Base-by-base conservation (phyloP, 768 basidiomycete species). In the Lyophyllum decastes region DNA sequence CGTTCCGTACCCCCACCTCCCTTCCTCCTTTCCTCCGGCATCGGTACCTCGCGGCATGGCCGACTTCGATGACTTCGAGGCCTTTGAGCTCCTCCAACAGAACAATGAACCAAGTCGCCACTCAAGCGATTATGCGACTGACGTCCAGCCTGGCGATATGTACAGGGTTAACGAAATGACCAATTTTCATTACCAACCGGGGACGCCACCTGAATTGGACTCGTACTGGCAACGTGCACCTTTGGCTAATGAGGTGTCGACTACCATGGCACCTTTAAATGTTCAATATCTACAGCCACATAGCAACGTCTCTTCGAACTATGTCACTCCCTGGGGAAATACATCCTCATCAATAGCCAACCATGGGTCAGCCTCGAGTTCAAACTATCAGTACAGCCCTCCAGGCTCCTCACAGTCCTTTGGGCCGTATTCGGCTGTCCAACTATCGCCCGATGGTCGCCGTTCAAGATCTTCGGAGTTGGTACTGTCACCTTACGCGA, bases 41-140 rank as follows among this genome's bases (percentile, higher is more conserved):
- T 59, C 61, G 17, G 27, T 54, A 22, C 56, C 64, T 43, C 64
- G 64, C 33, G 50, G 34, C 12, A 61, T 61, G 58, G 17, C 19
- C 10, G 40, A 49, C n/a, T 61, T 55, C 19, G 14, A 19, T 47
- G 50, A 43, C 22, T 58, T 58, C 38, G 59, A 57, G 21, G 25
- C 17, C 25, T 57, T 46, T 44, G 50, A 52, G 34, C 22, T 27
- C 34, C 24, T 51, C 5, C 57, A 61, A 30, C 34, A 44, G 9
- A 34, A 49, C 35, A 35, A 58, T 16, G 51, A 35, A 24, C 14
- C 26, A 2, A 22, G 16, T 16, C 30, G 45, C 40, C 40, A 50
- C 19, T 12, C 34, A 7, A 25, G 35, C 47, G 30, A 33, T 8
- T 58, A 60, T n/a, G 14, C 33, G 19, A 22, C 50, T 14, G 34